These are phyloP conservation scores for Talaromyces funiculosus DNA, from an alignment of 2,329 filamentous ascomycete species.

Conservation along the genomic window DNA sequence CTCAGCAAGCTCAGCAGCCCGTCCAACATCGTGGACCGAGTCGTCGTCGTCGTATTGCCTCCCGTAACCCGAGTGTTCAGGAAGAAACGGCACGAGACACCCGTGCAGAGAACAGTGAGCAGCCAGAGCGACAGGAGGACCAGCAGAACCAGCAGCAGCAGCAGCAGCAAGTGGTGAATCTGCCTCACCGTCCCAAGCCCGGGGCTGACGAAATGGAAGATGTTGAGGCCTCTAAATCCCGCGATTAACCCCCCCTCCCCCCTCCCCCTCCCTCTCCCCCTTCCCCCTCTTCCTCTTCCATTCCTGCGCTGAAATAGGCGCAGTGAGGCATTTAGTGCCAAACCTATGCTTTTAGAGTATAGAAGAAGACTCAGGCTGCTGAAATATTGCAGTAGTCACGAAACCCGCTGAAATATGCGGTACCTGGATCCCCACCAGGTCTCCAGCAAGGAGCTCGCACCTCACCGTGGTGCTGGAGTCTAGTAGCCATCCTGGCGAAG, in stretches of 20 bases:
- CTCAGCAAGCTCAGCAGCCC: not conserved
- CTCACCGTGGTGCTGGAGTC: constrained; percentile 13
- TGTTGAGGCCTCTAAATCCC: not conserved
- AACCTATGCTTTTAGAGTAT: not conserved
- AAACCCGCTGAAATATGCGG: not conserved
- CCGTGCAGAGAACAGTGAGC: not conserved
- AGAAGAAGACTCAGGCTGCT: not conserved
- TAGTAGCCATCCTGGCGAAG: constrained; percentile 12
- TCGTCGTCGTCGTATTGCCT: not conserved
- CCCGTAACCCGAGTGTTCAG: not conserved
- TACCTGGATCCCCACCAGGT: constrained; percentile 3
- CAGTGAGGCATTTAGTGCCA: not conserved
- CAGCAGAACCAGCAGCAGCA: not conserved
- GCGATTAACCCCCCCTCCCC: not conserved
- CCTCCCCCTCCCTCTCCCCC: not conserved
- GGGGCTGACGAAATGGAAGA: too few relatives aligned
- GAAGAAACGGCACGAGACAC: not conserved
- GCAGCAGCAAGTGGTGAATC: not conserved
- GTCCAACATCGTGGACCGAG: not conserved
- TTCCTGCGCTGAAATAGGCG: not conserved
- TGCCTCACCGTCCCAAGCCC: too few relatives aligned
- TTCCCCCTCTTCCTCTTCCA: not conserved
- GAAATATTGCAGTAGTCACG: not conserved
- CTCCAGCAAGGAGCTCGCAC: constrained; percentile 10
- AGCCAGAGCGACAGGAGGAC: too few relatives aligned